phyloP scores from a whole-genome alignment of 228 moss, liverwort and hornwort species.

The Sphagnum fallax region DNA sequence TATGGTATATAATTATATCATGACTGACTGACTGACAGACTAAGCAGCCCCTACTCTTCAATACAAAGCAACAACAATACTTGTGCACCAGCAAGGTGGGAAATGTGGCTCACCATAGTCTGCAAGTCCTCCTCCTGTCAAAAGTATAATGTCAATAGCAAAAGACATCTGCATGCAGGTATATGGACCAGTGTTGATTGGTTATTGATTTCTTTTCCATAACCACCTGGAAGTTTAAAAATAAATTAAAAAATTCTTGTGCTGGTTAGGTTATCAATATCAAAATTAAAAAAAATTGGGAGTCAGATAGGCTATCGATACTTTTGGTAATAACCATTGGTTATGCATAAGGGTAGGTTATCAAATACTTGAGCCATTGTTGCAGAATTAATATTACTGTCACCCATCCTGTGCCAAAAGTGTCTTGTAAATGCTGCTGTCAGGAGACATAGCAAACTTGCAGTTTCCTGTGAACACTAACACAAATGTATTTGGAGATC shows the following conservation, averaged over 20 bases:
- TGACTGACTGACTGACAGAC: too few relatives aligned
- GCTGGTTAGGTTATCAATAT: too few relatives aligned
- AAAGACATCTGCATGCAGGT: slow-evolving; percentile 75
- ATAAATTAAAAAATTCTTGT: background rate
- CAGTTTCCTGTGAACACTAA: slow-evolving; percentile 35
- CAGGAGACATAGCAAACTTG: slow-evolving; percentile 51
- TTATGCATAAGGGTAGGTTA: background rate
- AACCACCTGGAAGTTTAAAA: background rate
- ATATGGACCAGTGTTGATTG: slow-evolving; percentile 7
- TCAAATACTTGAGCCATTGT: slow-evolving; percentile 59
- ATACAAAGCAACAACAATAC: background rate
- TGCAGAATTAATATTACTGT: slow-evolving; percentile 49
- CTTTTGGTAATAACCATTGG: too few relatives aligned
- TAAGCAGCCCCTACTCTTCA: background rate
- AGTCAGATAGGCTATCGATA: too few relatives aligned
- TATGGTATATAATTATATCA: too few relatives aligned
- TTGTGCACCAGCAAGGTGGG: background rate
- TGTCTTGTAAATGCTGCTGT: slow-evolving; percentile 64
- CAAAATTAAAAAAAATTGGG: too few relatives aligned
- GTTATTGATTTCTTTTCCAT: too few relatives aligned
- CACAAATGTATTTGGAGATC: too few relatives aligned
- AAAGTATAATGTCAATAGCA: slow-evolving; percentile 46
- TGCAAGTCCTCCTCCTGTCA: slow-evolving; percentile 74
- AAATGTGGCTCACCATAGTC: slow-evolving; percentile 54
- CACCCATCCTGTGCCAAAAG: slow-evolving; percentile 70